Evolutionary conservation across 2,329 filamentous ascomycete species (phyloP).

Genomic region (Aspergillus hortae): DNA sequence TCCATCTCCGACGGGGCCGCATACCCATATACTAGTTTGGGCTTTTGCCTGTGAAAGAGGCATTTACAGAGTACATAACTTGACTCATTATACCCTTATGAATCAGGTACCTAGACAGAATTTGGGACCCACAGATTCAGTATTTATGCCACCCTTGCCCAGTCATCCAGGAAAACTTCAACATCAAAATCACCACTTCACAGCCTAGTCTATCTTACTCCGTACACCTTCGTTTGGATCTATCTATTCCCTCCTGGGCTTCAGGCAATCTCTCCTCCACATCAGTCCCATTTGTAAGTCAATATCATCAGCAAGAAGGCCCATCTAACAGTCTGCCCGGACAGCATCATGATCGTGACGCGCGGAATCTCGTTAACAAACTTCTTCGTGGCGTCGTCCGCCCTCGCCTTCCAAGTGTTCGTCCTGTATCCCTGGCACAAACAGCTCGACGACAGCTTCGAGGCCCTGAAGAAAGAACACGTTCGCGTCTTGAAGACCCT

Average conservation of each 20-base stretch:
- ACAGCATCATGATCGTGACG: conserved; percentile 42
- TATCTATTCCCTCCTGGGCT: background rate
- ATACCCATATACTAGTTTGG: too few relatives aligned
- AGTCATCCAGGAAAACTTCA: too few relatives aligned
- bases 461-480: conserved; percentile 58
- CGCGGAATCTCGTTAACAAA: conserved; percentile 59
- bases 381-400: conserved; percentile 63
- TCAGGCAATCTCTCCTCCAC: background rate
- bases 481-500: conserved; percentile 29
- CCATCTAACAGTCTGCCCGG: background rate
- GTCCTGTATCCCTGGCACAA: conserved; percentile 70
- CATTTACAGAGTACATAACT: too few relatives aligned
- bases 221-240: background rate
- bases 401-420: conserved; percentile 64
- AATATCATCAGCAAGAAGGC: background rate
- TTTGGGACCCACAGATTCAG: too few relatives aligned
- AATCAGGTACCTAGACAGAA: too few relatives aligned
- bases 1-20: too few relatives aligned
- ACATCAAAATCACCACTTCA: background rate
- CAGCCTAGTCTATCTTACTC: background rate
- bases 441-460: conserved; percentile 60
- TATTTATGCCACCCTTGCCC: too few relatives aligned
- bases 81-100: too few relatives aligned
- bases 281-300: background rate
- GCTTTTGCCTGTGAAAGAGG: too few relatives aligned